Evolutionary conservation across 148 eudicot genomes (phyloP).

Genomic region (Silene latifolia): DNA sequence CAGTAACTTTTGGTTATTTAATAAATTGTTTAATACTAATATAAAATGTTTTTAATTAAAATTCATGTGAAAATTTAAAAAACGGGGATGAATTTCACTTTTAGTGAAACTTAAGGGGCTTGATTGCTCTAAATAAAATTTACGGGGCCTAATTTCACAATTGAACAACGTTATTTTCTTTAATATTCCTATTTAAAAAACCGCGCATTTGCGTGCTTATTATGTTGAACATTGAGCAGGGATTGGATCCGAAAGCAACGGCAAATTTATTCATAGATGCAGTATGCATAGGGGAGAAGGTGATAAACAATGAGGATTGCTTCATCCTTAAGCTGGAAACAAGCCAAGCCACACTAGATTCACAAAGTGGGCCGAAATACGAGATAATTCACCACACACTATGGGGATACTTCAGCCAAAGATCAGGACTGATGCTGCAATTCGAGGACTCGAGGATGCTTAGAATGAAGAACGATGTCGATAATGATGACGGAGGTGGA

Average conservation of each 20-base stretch:
- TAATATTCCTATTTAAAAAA: no score
- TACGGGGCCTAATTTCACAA: no score
- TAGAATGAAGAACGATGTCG: conserved; percentile 50
- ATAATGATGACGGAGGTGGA: conserved; percentile 57
- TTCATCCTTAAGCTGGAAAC: conserved; percentile 90
- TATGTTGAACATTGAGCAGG: conserved; percentile 28
- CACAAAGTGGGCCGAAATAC: conserved; percentile 54
- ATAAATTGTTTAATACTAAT: no score
- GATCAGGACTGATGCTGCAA: conserved; percentile 77
- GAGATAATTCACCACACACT: conserved; percentile 92
- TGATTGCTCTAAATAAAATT: no score
- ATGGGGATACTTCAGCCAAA: conserved; percentile 97
- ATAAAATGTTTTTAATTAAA: no score
- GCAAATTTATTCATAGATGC: conserved; percentile 87
- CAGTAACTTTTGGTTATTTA: no score
- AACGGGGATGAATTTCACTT: no score
- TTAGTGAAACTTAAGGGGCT: no score
- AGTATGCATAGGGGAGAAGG: conserved; percentile 94
- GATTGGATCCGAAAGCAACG: conserved; percentile 67
- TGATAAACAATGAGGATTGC: conserved; percentile 85
- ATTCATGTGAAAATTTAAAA: no score
- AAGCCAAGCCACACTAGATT: conserved; percentile 70
- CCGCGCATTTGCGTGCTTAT: no score
- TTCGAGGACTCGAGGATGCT: conserved; percentile 90
- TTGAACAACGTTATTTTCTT: no score